These are phyloP conservation scores for Canavalia gladiata DNA, from an alignment of 306 rosid genomes.

Conservation along the genomic window DNA sequence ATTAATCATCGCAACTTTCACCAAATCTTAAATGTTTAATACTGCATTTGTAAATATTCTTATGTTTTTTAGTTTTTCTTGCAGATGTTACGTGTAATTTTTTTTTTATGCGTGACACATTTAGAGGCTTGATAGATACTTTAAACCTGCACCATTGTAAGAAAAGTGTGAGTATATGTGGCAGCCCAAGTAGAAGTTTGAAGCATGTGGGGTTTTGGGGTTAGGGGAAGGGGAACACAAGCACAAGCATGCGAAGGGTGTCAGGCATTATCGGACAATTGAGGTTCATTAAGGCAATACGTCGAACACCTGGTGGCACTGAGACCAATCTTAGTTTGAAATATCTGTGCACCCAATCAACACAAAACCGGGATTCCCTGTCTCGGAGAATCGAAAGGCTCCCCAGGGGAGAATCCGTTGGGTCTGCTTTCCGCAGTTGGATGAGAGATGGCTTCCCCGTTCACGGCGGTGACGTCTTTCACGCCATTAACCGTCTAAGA, in stretches of 20 bases:
- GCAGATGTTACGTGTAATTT: too few species aligned
- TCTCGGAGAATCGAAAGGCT: constrained; percentile 84
- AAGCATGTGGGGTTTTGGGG: background rate
- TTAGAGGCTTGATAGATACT: too few species aligned
- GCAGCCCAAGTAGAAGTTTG: background rate
- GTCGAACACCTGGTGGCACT: constrained; percentile 64
- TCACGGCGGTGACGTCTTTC: constrained; percentile 79
- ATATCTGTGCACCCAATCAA: constrained; percentile 62
- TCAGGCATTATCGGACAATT: constrained; percentile 13
- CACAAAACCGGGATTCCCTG: constrained; percentile 58
- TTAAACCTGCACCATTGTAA: too few species aligned
- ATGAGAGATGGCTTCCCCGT: constrained; percentile 93
- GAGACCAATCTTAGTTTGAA: constrained; percentile 39
- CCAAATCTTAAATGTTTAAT: too few species aligned
- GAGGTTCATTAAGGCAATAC: constrained; percentile 63
- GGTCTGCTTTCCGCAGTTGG: constrained; percentile 84
- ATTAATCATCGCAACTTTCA: too few species aligned
- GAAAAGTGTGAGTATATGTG: too few species aligned
- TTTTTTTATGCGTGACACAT: too few species aligned
- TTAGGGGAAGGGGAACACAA: background rate
- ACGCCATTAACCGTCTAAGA: constrained; percentile 89
- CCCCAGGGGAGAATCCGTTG: constrained; percentile 62
- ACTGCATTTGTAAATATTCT: too few species aligned
- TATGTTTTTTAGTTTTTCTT: too few species aligned
- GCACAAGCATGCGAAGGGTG: constrained; percentile 49